phyloP scores from a whole-genome alignment of 2,329 filamentous ascomycete species.

The Endoconidiophora laricicola region DNA sequence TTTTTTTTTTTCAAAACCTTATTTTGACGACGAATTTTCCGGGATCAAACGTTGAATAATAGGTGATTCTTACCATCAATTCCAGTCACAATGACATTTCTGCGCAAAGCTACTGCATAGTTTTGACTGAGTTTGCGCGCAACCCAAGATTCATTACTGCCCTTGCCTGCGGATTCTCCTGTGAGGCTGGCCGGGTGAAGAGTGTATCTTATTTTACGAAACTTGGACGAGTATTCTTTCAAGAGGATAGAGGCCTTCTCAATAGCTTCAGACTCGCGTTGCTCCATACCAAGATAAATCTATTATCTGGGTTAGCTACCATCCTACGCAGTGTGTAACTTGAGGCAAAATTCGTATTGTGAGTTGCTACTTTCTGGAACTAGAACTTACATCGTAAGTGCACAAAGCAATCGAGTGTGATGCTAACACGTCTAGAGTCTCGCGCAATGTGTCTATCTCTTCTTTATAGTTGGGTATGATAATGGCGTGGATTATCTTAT shows the following conservation, averaged over 20 bases:
- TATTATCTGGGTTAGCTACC: slow-evolving; percentile 18
- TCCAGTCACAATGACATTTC: slow-evolving; percentile 51
- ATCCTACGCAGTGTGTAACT: no score
- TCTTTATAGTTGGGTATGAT: slow-evolving; percentile 62
- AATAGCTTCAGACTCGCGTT: slow-evolving; percentile 44
- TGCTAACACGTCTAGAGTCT: slow-evolving; percentile 52
- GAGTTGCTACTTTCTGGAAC: not conserved
- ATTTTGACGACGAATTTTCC: not conserved
- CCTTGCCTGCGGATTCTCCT: slow-evolving; percentile 55
- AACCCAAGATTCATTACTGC: slow-evolving; percentile 58
- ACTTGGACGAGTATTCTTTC: slow-evolving; percentile 46
- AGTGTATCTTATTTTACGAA: slow-evolving; percentile 50
- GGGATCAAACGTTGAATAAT: not conserved
- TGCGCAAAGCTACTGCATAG: slow-evolving; percentile 35
- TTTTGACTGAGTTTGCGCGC: slow-evolving; percentile 47
- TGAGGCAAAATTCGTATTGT: no score
- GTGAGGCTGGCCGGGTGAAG: slow-evolving; percentile 49
- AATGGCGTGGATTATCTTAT: slow-evolving; percentile 42
- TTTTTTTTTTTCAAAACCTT: not conserved
- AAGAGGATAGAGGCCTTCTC: slow-evolving; percentile 45
- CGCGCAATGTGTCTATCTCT: slow-evolving; percentile 48
- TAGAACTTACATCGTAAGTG: slow-evolving; percentile 49
- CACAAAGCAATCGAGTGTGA: slow-evolving; percentile 46
- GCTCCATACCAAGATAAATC: slow-evolving; percentile 59
- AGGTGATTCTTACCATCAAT: slow-evolving; percentile 46